Evolutionary conservation across 148 eudicot genomes (phyloP), one percentile per base, ranked within the genome.

Genomic region (Chenopodium quinoa): DNA sequence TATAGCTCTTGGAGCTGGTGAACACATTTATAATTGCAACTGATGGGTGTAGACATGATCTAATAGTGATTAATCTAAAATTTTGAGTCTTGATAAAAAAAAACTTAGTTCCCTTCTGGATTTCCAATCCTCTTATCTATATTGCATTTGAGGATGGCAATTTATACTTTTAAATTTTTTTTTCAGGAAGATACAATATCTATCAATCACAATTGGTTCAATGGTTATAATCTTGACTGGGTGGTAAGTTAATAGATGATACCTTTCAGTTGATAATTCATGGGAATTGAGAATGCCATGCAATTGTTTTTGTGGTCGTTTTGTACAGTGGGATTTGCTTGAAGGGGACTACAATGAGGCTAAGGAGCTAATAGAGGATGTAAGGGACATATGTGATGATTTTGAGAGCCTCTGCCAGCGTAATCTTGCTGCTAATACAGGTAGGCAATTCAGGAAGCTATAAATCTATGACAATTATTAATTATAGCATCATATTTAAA

Each of bases 161-260:
- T 72, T 20, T 73, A 4, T 77, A 58, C 67, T 70, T 79, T 79
- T 23, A 44, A 58, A 29, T 77, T 54, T 40, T 1, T 1, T 25
- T 91, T 88, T 70, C 95, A 94, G 99, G 99, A 94, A 80, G 99
- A 97, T 76, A 87, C 95, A 22, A 90, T 97, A 84, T 97, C 99
- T 44, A 97, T 97, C 75, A 97, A 97, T 81, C 99, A 97, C 92
- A 97, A 97, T 87, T 97, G 99, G 99, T 97, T 97, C 83, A 97
- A 94, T 90, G 95, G 89, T 75, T 89, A 92, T 87, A 94, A 97
- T 78, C 87, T 97, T 66, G 84, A 88, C 48, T 97, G 93, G 91
- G 98, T 97, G 98, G 99, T 97, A 90, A 91, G 97, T 87, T 56
- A 47, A 44, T 19, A 9, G 32, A 48, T 81, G 11, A 82, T 52